Evolutionary conservation across 176 grass and related monocot species (phyloP).

Genomic region (Poa annua): DNA sequence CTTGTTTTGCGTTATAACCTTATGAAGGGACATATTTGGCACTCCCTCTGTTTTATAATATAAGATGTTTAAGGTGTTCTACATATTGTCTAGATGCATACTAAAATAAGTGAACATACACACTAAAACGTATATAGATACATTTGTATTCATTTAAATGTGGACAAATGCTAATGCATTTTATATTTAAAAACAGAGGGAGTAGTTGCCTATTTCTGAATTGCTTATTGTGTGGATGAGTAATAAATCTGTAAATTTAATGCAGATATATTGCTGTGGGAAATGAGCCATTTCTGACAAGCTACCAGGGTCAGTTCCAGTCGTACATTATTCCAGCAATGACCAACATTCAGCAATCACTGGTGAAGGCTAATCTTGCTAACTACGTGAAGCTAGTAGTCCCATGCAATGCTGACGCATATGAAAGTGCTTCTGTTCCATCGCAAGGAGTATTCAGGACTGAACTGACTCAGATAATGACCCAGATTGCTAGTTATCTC

Average conservation of each 20-base stretch:
- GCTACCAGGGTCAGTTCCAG: slow-evolving; percentile 82
- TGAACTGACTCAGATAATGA: slow-evolving; percentile 95
- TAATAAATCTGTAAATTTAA: slow-evolving; percentile 5
- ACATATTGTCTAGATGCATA: too few species aligned
- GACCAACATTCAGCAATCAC: slow-evolving; percentile 85
- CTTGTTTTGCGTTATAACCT: neutral
- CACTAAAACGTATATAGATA: too few species aligned
- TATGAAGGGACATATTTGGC: neutral
- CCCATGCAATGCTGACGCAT: slow-evolving; percentile 96
- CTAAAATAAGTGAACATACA: too few species aligned
- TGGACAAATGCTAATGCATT: too few species aligned
- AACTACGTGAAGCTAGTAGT: slow-evolving; percentile 85
- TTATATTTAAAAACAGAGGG: too few species aligned
- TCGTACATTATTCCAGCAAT: slow-evolving; percentile 71
- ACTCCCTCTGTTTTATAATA: too few species aligned
- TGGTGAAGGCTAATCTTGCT: slow-evolving; percentile 85
- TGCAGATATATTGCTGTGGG: slow-evolving; percentile 92
- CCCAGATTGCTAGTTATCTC: slow-evolving; percentile 74
- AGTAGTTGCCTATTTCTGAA: neutral
- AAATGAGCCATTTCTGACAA: slow-evolving; percentile 95
- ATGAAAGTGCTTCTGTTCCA: slow-evolving; percentile 64
- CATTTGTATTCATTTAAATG: too few species aligned
- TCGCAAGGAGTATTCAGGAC: slow-evolving; percentile 86
- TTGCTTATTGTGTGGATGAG: neutral
- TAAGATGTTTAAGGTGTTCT: too few species aligned